These are phyloP conservation scores for Fusarium sp. DNA, from an alignment of 2,329 filamentous ascomycete species.

Conservation along the genomic window DNA sequence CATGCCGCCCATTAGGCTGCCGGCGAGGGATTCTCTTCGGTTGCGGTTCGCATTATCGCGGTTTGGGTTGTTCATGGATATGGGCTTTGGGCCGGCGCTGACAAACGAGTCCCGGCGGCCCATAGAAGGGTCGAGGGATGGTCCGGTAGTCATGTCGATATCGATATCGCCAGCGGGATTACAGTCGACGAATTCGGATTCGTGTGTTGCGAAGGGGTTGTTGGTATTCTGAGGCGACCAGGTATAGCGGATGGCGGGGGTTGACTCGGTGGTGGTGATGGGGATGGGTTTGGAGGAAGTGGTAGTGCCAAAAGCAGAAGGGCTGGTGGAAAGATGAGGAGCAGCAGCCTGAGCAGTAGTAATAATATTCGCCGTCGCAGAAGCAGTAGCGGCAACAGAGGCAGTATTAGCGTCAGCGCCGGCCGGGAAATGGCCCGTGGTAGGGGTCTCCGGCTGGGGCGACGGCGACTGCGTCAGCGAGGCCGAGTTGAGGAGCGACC, in stretches of 20 bases:
- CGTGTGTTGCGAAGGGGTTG: slow-evolving; percentile 46
- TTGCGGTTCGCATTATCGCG: slow-evolving; percentile 71
- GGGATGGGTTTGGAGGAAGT: slow-evolving; percentile 55
- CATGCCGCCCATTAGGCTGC: slow-evolving; percentile 84
- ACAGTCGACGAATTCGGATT: slow-evolving; percentile 48
- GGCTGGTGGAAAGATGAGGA: slow-evolving; percentile 39
- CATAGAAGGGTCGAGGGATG: slow-evolving; percentile 70
- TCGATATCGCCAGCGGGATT: slow-evolving; percentile 47
- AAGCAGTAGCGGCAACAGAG: slow-evolving; percentile 42
- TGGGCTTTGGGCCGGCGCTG: slow-evolving; percentile 76
- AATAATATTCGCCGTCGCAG: slow-evolving; percentile 45
- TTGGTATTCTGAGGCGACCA: slow-evolving; percentile 14
- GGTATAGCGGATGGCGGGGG: slow-evolving; percentile 13
- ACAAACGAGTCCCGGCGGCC: slow-evolving; percentile 77
- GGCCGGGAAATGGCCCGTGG: slow-evolving; percentile 47
- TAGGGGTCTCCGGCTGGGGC: slow-evolving; percentile 55
- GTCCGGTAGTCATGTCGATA: slow-evolving; percentile 72
- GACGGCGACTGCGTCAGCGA: slow-evolving; percentile 56
- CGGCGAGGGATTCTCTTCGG: slow-evolving; percentile 74
- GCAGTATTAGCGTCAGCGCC: slow-evolving; percentile 49
- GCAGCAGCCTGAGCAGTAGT: slow-evolving; percentile 45
- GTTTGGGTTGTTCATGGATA: slow-evolving; percentile 77
- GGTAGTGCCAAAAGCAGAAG: slow-evolving; percentile 34
- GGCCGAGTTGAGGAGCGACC: slow-evolving; percentile 52
- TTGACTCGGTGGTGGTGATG: slow-evolving; percentile 37